Percentiles rank a stretch among this genome's conserved stretches.
These are phyloP conservation scores for Nitzschia sp. DNA, from an alignment of 108 stramenopile genomes.

Conservation along the genomic window DNA sequence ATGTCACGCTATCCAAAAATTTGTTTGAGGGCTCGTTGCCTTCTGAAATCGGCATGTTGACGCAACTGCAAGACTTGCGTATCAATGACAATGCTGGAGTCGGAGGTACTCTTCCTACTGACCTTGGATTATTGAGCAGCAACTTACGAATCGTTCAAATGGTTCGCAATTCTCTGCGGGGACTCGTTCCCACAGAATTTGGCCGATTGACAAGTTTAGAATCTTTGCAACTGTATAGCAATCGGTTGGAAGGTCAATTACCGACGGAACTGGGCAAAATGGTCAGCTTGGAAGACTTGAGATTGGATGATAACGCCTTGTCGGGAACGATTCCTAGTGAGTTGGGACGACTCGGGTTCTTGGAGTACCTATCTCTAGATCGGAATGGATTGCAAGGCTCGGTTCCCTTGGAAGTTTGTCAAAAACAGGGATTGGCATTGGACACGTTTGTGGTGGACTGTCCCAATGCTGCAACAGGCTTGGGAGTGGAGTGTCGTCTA, in stretches of 20 bases:
- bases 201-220: neutral
- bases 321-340: conserved; percentile 40
- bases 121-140: conserved; percentile 13
- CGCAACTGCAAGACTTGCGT: conserved; percentile 36
- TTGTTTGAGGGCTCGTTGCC: conserved; percentile 41
- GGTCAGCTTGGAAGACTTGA: conserved; percentile 32
- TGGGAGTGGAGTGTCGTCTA: neutral
- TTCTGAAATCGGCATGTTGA: conserved; percentile 51
- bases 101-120: conserved; percentile 9
- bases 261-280: conserved; percentile 39
- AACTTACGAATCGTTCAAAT: neutral
- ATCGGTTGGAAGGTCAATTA: conserved; percentile 5
- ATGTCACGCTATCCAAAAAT: neutral
- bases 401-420: neutral
- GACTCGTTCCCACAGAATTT: neutral
- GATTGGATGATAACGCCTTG: conserved; percentile 51
- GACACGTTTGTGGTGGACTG: neutral
- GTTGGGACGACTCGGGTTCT: neutral
- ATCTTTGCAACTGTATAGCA: conserved; percentile 5
- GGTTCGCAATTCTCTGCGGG: neutral
- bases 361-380: neutral
- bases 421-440: neutral
- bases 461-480: neutral
- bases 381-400: neutral
- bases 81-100: conserved; percentile 19